Evolutionary conservation across 495 filamentous ascomycete genomes (phyloP), one percentile per base, ranked within the genome.

Genomic region (Acidiella bohemica): DNA sequence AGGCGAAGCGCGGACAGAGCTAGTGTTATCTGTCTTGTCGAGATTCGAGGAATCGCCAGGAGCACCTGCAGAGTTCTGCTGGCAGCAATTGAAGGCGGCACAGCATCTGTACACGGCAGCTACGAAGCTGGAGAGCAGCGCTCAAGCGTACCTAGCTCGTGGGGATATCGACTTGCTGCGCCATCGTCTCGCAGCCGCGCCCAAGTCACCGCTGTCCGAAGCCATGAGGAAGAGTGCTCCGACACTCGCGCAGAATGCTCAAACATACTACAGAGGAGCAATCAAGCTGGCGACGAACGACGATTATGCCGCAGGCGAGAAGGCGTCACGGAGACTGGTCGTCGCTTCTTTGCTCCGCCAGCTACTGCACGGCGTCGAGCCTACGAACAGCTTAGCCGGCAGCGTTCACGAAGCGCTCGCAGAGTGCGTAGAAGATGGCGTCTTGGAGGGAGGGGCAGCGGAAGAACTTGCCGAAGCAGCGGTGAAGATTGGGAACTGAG

Each of bases 101-200:
- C 43, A 46, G 29, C 30, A 46, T 16, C 46, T 53, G 8, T 43
- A 49, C 35, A 36, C 31, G 9, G 23, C 29, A 3, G 46, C 49
- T 10, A 14, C 34, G 14, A 44, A 41, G 21, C 36, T 44, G 7
- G 34, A 42, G 3, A 28, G 12, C 35, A 26, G 25, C 8, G 32
- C 32, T 4, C 20, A 21, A 12, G n/a, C 44, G 12, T 43, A 42
- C 23, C 27, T 38, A n/a, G 31, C 32, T 0, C 14, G 41, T 9
- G 53, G 45, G 5, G 53, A 50, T 33, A 46, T 45, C 8, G 53
- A 53, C 29, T 23, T 55, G 17, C 22, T 43, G 1, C 47, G 51
- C 2, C 26, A 42, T 24, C 47, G 47, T 8, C 12, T 47, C 13
- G 37, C 44, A 8, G 38, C 18, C 5, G 13, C 30, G 21, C 32